Conservation (phyloP, 805 yeast species). For the Metschnikowia borealis region DNA sequence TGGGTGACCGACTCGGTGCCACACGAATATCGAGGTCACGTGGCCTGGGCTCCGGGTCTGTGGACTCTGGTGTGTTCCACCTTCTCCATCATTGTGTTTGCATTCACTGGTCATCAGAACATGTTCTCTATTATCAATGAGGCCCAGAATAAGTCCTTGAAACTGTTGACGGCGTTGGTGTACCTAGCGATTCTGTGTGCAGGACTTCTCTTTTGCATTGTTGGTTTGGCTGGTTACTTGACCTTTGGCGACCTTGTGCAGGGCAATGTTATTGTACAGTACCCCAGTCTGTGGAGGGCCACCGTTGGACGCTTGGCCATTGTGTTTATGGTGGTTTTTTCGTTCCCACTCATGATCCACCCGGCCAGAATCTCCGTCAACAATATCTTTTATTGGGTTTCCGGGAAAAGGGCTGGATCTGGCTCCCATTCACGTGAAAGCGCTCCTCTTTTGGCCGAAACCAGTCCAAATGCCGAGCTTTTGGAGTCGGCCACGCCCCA, state of each 20-base stretch:
- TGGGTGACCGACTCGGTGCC: slow-evolving; percentile 55
- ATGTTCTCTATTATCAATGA: slow-evolving; percentile 89
- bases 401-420: neutral
- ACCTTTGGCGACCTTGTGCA: slow-evolving; percentile 64
- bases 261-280: slow-evolving; percentile 79
- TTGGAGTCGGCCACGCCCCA: neutral
- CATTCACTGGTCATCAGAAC: slow-evolving; percentile 94
- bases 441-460: too few relatives aligned
- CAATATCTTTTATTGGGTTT: slow-evolving; percentile 57
- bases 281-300: slow-evolving; percentile 55
- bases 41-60: slow-evolving; percentile 36
- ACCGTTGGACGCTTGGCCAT: slow-evolving; percentile 79
- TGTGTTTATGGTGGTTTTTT: slow-evolving; percentile 71
- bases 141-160: slow-evolving; percentile 51
- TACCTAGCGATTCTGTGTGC: slow-evolving; percentile 56
- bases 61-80: slow-evolving; percentile 54
- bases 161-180: slow-evolving; percentile 45
- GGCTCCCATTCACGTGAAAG: too few relatives aligned
- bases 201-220: slow-evolving; percentile 56
- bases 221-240: slow-evolving; percentile 79
- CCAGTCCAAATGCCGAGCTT: neutral
- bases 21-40: slow-evolving; percentile 24
- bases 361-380: slow-evolving; percentile 83
- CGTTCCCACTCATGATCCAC: slow-evolving; percentile 88
- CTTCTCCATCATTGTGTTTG: slow-evolving; percentile 89